Base-by-base conservation (phyloP, 495 filamentous ascomycete genomes). In the Usnea hakonensis region DNA sequence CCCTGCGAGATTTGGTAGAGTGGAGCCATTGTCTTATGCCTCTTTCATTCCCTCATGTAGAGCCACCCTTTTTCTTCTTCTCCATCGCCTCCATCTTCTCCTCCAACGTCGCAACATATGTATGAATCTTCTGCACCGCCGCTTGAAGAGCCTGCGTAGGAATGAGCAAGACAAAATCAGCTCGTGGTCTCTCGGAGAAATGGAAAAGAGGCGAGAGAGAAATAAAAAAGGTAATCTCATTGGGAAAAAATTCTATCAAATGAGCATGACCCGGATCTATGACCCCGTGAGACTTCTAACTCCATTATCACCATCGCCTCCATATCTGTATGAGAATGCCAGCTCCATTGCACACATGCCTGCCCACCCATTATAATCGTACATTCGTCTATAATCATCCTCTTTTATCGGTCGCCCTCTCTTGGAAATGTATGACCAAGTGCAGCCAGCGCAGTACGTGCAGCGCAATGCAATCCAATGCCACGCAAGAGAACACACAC, bases 61-160 rank as follows among this genome's bases (percentile, higher is more conserved):
- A n/a, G 32, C 16, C 21, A 5, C 65, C 41, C 68, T 64, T 76
- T 68, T 85, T 87, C 76, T 85, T 87, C 69, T 79, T 84, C 65
- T 89, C 78, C 68, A 87, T 69, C 63, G 82, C 75, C 65, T 89
- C 86, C 65, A 96, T 79, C 75, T 88, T 91, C 62, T 90, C 81
- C 77, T 98, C 94, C 48, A 98, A 77, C 41, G 83, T 83, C 57
- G 80, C 80, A 55, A 97, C 84, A 69, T 97, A 95, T 36, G 80
- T 79, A 74, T 92, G 90, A 70, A 97, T 82, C 71, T 89, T 85
- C 67, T 91, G 85, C 43, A 95, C 91, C 57, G 93, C 88, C 52
- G 83, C 79, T 82, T 97, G 94, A 59, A 98, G 80, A 65, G 88
- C 84, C 94, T 98, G 68, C 67, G 38, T 57, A 43, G n/a, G n/a